These are phyloP conservation scores for Maudiozyma barnettii DNA, from an alignment of 805 yeast genomes.

Conservation along the genomic window DNA sequence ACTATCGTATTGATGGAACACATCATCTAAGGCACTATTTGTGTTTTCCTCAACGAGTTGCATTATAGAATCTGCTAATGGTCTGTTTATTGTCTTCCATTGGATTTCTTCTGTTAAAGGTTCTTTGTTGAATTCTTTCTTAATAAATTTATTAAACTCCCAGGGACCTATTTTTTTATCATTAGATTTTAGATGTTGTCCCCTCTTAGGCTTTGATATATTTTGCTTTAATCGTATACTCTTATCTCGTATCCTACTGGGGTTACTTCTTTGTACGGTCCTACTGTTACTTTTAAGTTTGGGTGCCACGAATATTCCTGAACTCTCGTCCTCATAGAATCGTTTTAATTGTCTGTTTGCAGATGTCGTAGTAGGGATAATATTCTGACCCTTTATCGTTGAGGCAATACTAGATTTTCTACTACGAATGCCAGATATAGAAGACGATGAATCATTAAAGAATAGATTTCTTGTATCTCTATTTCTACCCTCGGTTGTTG, in stretches of 20 bases:
- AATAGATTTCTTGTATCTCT: not conserved
- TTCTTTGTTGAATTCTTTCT: slow-evolving; percentile 13
- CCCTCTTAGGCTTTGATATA: not conserved
- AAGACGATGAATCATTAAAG: slow-evolving; percentile 1
- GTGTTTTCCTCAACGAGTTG: slow-evolving; percentile 20
- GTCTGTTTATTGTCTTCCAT: slow-evolving; percentile 20
- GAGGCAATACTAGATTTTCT: not conserved
- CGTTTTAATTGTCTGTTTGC: not conserved
- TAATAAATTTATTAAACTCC: slow-evolving; percentile 19
- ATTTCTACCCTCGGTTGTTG: not conserved
- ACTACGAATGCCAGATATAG: not conserved
- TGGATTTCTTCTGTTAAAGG: slow-evolving; percentile 8
- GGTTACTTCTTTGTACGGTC: not conserved
- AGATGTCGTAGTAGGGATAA: not conserved
- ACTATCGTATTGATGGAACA: slow-evolving; percentile 14
- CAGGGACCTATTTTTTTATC: slow-evolving; percentile 8
- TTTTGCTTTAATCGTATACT: not conserved
- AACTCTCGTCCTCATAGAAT: not conserved
- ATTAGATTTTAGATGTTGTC: not conserved
- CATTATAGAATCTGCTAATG: slow-evolving; percentile 12
- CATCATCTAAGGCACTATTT: slow-evolving; percentile 15
- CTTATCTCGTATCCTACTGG: not conserved
- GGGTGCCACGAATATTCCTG: not conserved
- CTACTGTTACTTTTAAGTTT: not conserved
- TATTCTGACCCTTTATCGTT: not conserved